Conservation (phyloP, 768 basidiomycete species). For the Nidularia sp. region DNA sequence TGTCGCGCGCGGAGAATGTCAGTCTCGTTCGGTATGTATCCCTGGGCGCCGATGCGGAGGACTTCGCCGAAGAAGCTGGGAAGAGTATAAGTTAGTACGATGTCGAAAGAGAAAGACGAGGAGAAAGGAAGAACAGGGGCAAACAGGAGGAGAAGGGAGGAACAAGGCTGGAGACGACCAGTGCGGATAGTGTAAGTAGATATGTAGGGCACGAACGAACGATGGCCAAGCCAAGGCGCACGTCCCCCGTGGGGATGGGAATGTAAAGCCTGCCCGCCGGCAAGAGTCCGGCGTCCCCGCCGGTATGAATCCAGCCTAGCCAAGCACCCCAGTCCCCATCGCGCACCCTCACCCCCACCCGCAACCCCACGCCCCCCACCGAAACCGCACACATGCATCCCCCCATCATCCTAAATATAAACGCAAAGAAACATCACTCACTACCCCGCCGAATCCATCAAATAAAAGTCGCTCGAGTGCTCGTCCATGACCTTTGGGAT, state of each 20-base stretch:
- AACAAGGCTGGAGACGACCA: neutral
- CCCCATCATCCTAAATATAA: too few species aligned
- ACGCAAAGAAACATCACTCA: slow-evolving; percentile 31
- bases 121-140: neutral
- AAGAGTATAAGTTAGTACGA: neutral
- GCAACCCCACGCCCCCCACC: too few species aligned
- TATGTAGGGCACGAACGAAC: too few species aligned
- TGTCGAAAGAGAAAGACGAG: neutral
- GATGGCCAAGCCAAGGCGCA: too few species aligned
- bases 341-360: too few species aligned
- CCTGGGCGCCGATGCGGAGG: slow-evolving; percentile 72
- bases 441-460: slow-evolving; percentile 95
- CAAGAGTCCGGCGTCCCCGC: too few species aligned
- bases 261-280: too few species aligned
- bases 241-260: too few species aligned
- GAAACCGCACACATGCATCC: too few species aligned
- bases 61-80: slow-evolving; percentile 83
- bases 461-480: slow-evolving; percentile 75
- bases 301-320: too few species aligned
- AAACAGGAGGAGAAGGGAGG: neutral
- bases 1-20: slow-evolving; percentile 87
- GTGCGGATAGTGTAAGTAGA: too few species aligned
- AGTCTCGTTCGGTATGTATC: slow-evolving; percentile 82
- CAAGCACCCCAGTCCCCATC: too few species aligned
- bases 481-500: slow-evolving; percentile 50